Evolutionary conservation across 2,329 filamentous ascomycete species (phyloP), one percentile per base, ranked within the genome.

Genomic region (Pyricularia grisea): DNA sequence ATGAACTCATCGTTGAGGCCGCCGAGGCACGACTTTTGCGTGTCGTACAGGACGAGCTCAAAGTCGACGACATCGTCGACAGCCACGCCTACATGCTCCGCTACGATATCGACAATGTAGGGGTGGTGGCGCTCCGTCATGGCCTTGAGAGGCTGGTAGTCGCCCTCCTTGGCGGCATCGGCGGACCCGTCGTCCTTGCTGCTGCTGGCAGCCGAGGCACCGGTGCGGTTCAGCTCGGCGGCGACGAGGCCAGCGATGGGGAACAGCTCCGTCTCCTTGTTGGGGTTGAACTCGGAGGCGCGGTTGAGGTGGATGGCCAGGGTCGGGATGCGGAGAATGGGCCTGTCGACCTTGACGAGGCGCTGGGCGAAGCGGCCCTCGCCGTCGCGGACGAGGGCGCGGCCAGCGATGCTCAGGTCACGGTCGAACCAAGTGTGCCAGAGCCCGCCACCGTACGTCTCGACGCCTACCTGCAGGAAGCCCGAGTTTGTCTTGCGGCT

Each of bases 381-480:
- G 70, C 91, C 86, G 69, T 89, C 89, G 74, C 87, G 88, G 69
- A 95, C 92, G 83, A 98, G 90, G 17, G 92, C 92, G 70, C 95
- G 87, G 10, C 95, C 95, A 36, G 95, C 95, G 68, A 98, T 88
- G 74, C 92, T 91, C 71, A 99, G 83, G 78, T 99, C 95, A 67
- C 95, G 90, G 79, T 99, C 95, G 77, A 99, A 99, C 95, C 91
- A 99, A 65, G 92, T 97, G 80, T 97, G 94, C 94, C 94, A 98
- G 75, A 98, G 90, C 69, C 95, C 95, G 71, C 95, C 95, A 68
- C 95, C 95, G 76, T 99, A 99, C 1, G 93, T 94, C 83, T 99
- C 95, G 67, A 97, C 94, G 68, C 94, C 95, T 69, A 99, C 90
- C 80, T 99, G 95, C 72, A 97, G 81, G 79, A 95, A 99, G 14